Evolutionary conservation across 192 early-diverging fungal species (phyloP), one percentile per base, ranked within the genome.

Genomic region (Backusella luteola): DNA sequence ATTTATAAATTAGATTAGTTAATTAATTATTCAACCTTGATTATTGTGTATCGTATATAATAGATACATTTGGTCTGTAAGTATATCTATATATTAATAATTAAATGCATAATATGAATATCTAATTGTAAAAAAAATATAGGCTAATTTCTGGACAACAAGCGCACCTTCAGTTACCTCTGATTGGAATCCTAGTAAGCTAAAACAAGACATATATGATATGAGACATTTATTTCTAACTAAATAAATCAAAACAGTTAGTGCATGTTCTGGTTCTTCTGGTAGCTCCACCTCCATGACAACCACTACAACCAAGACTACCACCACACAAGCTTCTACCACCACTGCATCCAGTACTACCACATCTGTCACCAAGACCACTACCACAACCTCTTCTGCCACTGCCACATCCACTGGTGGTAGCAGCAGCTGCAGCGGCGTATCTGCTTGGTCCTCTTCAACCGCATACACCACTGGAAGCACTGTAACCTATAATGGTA

Each of bases 11-110:
- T 46, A 46, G 17, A 52, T 23, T 44, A n/a, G 8, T 9, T 19
- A 29, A 39, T 17, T 15, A 11, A 15, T 44, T 32, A 34, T 53
- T 72, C 44, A 46, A 32, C 15, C 67, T 42, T 68, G 15, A n/a
- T 35, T n/a, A n/a, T 67, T 68, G 7, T 15, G 12, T 52, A 59
- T 34, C 46, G 15, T 63, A 14, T 6, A 73, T 44, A 21, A 12
- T 69, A 84, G 86, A 41, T 83, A 81, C 14, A 79, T 84, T 34
- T 87, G 83, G 80, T 71, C 71, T 67, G 75, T 70, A 75, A 67
- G 35, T 66, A 34, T 11, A 32, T 21, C 9, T 36, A 17, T 39
- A 52, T 21, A 21, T 52, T 66, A n/a, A 49, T 5, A 66, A 44
- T 39, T 9, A 32, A 23, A 21, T 14, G 23, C 19, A 12, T 23